Base-by-base conservation (phyloP, 805 yeast genomes). In the Pichia ethanolica region DNA sequence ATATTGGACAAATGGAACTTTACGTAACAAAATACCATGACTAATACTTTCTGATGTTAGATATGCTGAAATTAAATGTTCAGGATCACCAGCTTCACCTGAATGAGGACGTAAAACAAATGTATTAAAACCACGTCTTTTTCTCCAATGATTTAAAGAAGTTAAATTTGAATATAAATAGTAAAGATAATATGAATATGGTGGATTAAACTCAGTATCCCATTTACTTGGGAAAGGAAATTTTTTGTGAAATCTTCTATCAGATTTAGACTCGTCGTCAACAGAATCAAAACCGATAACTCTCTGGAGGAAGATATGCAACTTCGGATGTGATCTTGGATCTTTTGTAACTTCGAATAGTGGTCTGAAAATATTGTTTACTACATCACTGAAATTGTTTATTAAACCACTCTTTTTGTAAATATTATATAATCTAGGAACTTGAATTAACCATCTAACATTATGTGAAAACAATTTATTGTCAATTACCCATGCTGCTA, bases 31-130 rank as follows among this genome's bases (percentile, higher is more conserved):
- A 48, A 93, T 95, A 50, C 99, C 99, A 65, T 93, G 99, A 11
- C 95, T 87, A 52, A 93, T 93, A 46, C 95, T 88, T 61, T 91
- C 95, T 1, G 97, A 82, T 1, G 93, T 80, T 60, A 93, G 69
- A 60, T 86, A 93, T 1, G 99, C 90, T 45, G 90, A 78, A 42
- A 90, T 87, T 62, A 95, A 74, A 71, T 93, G 99, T 62, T 93
- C 98, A 1, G 98, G 97, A 63, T 93, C 99, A 52, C 99, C 99
- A n/a, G 99, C 99, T 68, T 93, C 99, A 55, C 99, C 99, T 58
- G 96, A 88, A 67, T 93, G 99, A 4, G 99, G 99, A 60, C 99
- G 79, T 59, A 93, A 71, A n/a, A 89, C 95, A 68, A 93, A 83
- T 0, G 97, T 90, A 65, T 86, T 90, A 68, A 80, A 86, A 0